These are phyloP conservation scores for Ganoderma boninense DNA, from an alignment of 1,284 basidiomycete genomes.

Conservation along the genomic window DNA sequence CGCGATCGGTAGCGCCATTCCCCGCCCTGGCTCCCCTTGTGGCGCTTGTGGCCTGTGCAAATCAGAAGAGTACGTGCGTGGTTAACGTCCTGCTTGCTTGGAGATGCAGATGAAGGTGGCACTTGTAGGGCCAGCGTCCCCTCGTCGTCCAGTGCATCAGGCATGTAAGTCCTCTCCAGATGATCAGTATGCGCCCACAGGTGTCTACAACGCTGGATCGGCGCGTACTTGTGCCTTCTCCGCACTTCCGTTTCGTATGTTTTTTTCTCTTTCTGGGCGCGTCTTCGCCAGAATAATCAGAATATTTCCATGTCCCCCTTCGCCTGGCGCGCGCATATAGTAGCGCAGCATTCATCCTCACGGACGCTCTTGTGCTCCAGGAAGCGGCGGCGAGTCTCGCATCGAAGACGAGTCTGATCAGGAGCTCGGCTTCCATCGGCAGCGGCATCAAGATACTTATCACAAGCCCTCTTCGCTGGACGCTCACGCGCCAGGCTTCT, in stretches of 20 bases:
- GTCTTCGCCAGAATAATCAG: neutral
- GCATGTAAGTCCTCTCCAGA: neutral
- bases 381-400: neutral
- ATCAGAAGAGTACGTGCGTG: neutral
- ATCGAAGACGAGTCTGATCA: neutral
- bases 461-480: neutral
- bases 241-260: neutral
- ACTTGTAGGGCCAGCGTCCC: neutral
- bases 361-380: neutral
- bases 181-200: conserved; percentile 4
- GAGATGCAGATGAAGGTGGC: neutral
- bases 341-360: neutral
- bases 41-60: neutral
- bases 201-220: conserved; percentile 4
- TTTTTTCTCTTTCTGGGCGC: neutral
- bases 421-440: neutral
- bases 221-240: neutral
- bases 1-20: neutral
- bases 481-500: neutral
- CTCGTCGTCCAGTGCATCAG: neutral
- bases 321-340: neutral
- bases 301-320: neutral
- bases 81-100: neutral
- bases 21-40: neutral
- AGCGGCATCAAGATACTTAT: neutral